Percentiles rank a stretch among this genome's conserved stretches.
These are phyloP conservation scores for Sugiyamaella smithiae DNA, from an alignment of 805 yeast genomes.

Conservation along the genomic window DNA sequence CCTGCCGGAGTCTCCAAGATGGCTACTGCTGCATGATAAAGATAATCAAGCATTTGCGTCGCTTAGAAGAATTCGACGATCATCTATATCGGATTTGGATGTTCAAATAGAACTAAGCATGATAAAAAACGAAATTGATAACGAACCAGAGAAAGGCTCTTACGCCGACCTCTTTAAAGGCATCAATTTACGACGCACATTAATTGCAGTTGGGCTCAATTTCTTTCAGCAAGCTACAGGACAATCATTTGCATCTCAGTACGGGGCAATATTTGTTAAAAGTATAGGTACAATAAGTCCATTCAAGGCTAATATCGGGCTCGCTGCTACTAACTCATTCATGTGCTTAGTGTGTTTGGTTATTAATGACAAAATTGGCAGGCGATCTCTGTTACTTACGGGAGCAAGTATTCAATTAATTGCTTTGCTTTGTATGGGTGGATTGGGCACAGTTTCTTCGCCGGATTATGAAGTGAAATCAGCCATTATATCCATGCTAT, in stretches of 20 bases:
- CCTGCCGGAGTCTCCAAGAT: slow-evolving; percentile 78
- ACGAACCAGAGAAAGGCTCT: slow-evolving; percentile 48
- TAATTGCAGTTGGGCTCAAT: slow-evolving; percentile 46
- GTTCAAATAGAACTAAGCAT: slow-evolving; percentile 48
- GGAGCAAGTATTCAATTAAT: slow-evolving; percentile 50
- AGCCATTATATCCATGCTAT: slow-evolving; percentile 51
- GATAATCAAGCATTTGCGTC: slow-evolving; percentile 56
- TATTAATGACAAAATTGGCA: slow-evolving; percentile 50
- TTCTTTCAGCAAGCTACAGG: too few relatives aligned
- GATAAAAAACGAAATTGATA: slow-evolving; percentile 52
- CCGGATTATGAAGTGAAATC: slow-evolving; percentile 40
- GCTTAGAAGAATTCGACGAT: slow-evolving; percentile 45
- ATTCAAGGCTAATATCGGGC: too few relatives aligned
- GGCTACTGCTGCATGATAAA: slow-evolving; percentile 53
- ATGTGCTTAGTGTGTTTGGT: slow-evolving; percentile 49
- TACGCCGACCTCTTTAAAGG: slow-evolving; percentile 43
- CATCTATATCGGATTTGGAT: slow-evolving; percentile 43
- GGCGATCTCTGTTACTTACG: slow-evolving; percentile 44
- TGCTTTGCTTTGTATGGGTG: slow-evolving; percentile 51
- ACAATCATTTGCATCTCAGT: too few relatives aligned
- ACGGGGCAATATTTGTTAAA: too few relatives aligned
- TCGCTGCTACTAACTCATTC: too few relatives aligned
- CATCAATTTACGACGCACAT: too few relatives aligned
- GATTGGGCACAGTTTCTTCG: too few relatives aligned
- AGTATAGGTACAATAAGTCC: too few relatives aligned